Evolutionary conservation across 495 filamentous ascomycete species (phyloP), one percentile per base, ranked within the genome.

Genomic region (Trichodelitschia bisporula): DNA sequence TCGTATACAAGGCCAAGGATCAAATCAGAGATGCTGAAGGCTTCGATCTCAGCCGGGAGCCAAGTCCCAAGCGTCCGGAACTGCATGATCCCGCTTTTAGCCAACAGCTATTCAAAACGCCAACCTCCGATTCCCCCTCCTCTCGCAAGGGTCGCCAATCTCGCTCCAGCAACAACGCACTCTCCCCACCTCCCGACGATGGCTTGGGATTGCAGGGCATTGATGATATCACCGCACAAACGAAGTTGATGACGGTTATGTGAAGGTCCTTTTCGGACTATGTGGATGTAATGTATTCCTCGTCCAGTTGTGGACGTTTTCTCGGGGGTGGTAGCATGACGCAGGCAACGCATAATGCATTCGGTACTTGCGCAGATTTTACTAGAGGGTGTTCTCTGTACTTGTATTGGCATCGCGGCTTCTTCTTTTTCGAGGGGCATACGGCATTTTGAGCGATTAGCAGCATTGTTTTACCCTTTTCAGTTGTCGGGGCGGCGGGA

Each of bases 1-100:
- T 91, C 15, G 74, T 86, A 37, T 74, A 78, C 31, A 69, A 70
- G 42, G 77, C 75, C 25, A 80, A 90, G 43, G 69, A 72, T 24
- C 58, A 71, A 12, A 56, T 72, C 12, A 58, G 49, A 15, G 47
- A 53, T 33, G 45, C 44, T n/a, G 51, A 55, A 28, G 49, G 45
- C 8, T 37, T 52, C 3, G 40, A 51, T 29, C 35, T 69, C 23
- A 76, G 60, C 36, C 65, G 74, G 19, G 61, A 47, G 33, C 48
- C 44, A 15, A 66, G 48, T 27, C 64, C 54, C 15, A 49, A 55
- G 34, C 49, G 38, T 19, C 48, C 13, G 54, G 54, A 35, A 56
- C 64, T 64, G 15, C 64, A 25, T 12, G 8, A 25, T 12, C 8
- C 8, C 8, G 21, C 8, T 25, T 8, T 25, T 25, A 8, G 21